Base-by-base conservation (phyloP, 352 stramenopile species). In the Phytophthora podocarpi region DNA sequence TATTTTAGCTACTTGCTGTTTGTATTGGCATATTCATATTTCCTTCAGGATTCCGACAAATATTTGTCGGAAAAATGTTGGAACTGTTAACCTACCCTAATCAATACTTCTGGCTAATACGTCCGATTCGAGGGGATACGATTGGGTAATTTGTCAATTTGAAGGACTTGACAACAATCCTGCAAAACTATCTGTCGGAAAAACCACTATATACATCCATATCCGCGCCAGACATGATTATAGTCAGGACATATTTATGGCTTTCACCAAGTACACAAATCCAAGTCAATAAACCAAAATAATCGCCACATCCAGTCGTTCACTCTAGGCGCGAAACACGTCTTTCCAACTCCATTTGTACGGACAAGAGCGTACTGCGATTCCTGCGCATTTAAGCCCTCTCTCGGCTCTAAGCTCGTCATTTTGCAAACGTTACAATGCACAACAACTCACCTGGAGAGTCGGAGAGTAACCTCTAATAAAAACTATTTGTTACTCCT, bases 21-120 rank as follows among this genome's bases (percentile, higher is more conserved):
- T 21, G 35, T 58, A 53, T 37, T n/a, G 9, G 10, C 2, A 39
- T 52, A 51, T 58, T 10, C 56, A 64, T 58, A 64, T 58, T 59
- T 51, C 28, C 1, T 5, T 11, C 18, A 12, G 6, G 18, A 34
- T 63, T 63, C 34, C 42, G 55, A 49, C 55, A 63, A 63, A 63
- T 56, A 63, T 48, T 35, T 56, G 54, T 56, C 45, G 41, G 35
- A 54, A 63, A 35, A 39, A 21, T 47, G 53, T 53, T 32, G 39
- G 53, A 32, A 32, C 10, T 10, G 27, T 32, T 5, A 5, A 32
- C 27, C 27, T 32, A 32, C 27, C 27, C 27, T n/a, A n/a, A n/a
- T n/a, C n/a, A 32, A 32, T 5, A 32, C 27, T 10, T 10, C 27
- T 10, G 27, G 10, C 27, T 32, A 32, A 10, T 32, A 32, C 10